Evolutionary conservation across 768 basidiomycete genomes (phyloP).

Genomic region (Amanita phalloides): DNA sequence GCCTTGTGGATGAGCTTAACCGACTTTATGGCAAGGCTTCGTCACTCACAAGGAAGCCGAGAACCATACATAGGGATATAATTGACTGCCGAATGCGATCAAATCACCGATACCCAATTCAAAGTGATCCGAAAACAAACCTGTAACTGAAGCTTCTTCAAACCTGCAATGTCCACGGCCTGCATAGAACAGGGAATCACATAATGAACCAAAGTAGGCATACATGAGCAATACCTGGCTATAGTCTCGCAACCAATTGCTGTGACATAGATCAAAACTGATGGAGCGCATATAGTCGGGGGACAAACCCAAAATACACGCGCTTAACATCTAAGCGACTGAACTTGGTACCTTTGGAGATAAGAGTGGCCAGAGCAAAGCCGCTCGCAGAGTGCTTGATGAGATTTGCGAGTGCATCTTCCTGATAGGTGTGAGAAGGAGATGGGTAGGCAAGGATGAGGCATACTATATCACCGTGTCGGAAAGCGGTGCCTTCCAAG

Average conservation of each 20-base stretch:
- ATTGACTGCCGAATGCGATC: slow-evolving; percentile 49
- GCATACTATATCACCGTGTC: slow-evolving; percentile 83
- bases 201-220: not conserved
- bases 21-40: too few species aligned
- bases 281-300: not conserved
- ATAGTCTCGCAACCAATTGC: slow-evolving; percentile 87
- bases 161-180: slow-evolving; percentile 76
- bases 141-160: slow-evolving; percentile 63
- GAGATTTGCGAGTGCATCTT: slow-evolving; percentile 55
- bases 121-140: slow-evolving; percentile 22
- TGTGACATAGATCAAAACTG: slow-evolving; percentile 14
- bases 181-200: slow-evolving; percentile 14
- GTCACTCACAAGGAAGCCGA: slow-evolving; percentile 70
- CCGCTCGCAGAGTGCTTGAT: slow-evolving; percentile 42
- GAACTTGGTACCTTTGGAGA: slow-evolving; percentile 62
- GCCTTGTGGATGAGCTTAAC: slow-evolving; percentile 32
- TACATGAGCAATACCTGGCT: slow-evolving; percentile 37
- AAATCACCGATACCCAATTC: slow-evolving; percentile 4
- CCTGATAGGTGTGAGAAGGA: slow-evolving; percentile 28
- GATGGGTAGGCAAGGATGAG: not conserved
- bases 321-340: slow-evolving; percentile 73
- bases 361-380: slow-evolving; percentile 46
- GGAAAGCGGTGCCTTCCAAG: slow-evolving; percentile 76
- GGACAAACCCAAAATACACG: slow-evolving; percentile 65
- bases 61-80: slow-evolving; percentile 79